phyloP scores from a whole-genome alignment of 306 rosid genomes.

The Pyrus bretschneideri region DNA sequence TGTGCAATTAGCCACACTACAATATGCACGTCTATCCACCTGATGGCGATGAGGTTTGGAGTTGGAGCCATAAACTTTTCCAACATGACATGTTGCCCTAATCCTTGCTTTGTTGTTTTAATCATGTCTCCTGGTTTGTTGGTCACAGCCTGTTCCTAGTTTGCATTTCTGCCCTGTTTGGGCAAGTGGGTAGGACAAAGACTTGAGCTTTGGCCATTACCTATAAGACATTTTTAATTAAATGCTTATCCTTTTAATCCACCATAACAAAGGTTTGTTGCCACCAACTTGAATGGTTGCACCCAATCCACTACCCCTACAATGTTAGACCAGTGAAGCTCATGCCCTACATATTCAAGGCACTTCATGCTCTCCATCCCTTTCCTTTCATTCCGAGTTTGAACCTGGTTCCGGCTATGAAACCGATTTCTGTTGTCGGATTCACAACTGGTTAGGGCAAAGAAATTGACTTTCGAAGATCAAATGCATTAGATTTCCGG shows the following conservation, averaged over 20 bases:
- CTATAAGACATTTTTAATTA: neutral
- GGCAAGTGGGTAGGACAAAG: conserved; percentile 2
- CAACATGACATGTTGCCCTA: neutral
- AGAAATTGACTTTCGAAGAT: neutral
- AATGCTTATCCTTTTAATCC: conserved; percentile 20
- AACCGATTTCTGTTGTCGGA: neutral
- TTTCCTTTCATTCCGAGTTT: conserved; percentile 14
- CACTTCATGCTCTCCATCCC: neutral
- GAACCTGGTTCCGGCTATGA: neutral
- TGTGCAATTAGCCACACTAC: conserved; percentile 4
- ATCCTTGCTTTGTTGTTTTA: neutral
- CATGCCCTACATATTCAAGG: conserved; percentile 10
- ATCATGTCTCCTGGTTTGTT: conserved; percentile 8
- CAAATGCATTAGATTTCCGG: neutral
- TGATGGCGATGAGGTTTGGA: neutral
- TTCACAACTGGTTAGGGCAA: neutral
- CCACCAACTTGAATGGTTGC: neutral
- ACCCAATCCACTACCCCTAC: neutral
- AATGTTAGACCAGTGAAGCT: neutral
- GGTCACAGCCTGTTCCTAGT: conserved; percentile 11
- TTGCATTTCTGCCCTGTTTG: neutral
- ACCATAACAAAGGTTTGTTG: neutral
- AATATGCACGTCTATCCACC: neutral
- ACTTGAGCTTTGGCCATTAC: conserved; percentile 17
- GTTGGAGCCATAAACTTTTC: neutral